A percentile compares a stretch with the other conserved stretches of the same genome.
phyloP scores from a whole-genome alignment of 75 land plant species.

The Azolla pinnata region DNA sequence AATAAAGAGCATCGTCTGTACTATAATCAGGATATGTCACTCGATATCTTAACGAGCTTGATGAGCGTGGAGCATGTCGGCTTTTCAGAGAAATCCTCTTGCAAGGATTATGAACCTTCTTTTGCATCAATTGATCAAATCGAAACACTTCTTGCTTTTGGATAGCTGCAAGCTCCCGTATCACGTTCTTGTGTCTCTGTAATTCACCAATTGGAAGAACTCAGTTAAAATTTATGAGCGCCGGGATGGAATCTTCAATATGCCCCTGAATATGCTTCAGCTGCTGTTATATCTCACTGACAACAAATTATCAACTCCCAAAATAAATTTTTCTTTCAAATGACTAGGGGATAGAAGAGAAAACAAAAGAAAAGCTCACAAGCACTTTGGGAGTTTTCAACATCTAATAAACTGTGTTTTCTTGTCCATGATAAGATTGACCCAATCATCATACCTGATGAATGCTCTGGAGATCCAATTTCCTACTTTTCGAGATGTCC shows the following conservation, averaged over 20 bases:
- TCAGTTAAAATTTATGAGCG: too few species aligned
- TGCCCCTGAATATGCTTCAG: too few species aligned
- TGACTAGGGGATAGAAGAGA: too few species aligned
- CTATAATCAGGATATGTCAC: neutral
- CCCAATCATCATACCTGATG: conserved; percentile 26
- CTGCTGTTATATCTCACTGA: too few species aligned
- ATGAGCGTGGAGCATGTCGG: neutral
- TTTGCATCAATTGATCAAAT: conserved; percentile 18
- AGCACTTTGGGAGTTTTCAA: too few species aligned
- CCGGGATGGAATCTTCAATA: too few species aligned
- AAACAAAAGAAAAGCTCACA: too few species aligned
- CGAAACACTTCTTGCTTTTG: conserved; percentile 19
- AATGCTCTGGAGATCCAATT: conserved; percentile 28
- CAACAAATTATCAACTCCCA: too few species aligned
- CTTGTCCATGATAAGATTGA: too few species aligned
- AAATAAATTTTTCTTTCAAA: too few species aligned
- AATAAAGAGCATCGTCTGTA: conserved; percentile 3
- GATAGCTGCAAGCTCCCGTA: conserved; percentile 19
- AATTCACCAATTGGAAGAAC: too few species aligned
- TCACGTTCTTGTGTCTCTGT: conserved; percentile 33
- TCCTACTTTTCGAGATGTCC: conserved; percentile 29
- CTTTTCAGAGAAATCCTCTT: neutral
- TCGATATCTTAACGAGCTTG: neutral
- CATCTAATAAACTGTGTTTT: too few species aligned
- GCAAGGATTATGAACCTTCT: conserved; percentile 1